A percentile compares a stretch with the other conserved stretches of the same genome.
phyloP scores from a whole-genome alignment of 202 grass and related monocot species.

The Musa balbisiana region DNA sequence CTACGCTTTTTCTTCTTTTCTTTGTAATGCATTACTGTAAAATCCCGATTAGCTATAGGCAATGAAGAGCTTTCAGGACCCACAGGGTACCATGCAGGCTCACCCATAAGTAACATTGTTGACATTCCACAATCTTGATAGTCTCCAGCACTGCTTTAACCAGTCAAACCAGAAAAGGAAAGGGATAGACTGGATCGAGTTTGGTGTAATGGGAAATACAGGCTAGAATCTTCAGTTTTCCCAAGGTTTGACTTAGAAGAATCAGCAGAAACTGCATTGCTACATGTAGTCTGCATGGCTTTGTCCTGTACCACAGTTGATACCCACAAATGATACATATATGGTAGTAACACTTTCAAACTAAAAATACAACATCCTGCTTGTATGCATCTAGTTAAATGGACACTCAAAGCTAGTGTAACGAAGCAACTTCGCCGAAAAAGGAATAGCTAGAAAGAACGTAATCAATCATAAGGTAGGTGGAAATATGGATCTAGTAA shows the following conservation, averaged over 20 bases:
- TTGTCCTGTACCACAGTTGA: constrained; percentile 44
- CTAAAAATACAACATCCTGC: neutral
- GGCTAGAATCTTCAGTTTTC: constrained; percentile 53
- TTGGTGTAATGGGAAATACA: constrained; percentile 48
- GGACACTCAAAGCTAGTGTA: neutral
- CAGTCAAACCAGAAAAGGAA: constrained; percentile 86
- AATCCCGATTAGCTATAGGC: constrained; percentile 53
- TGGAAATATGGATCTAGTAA: too few relatives aligned
- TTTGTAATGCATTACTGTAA: constrained; percentile 70
- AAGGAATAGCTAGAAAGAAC: too few relatives aligned
- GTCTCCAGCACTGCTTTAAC: constrained; percentile 73
- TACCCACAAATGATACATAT: constrained; percentile 11
- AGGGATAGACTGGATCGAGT: constrained; percentile 56
- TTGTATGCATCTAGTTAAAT: too few relatives aligned
- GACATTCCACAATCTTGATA: constrained; percentile 81
- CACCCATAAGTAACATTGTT: constrained; percentile 61
- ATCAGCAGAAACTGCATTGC: constrained; percentile 48
- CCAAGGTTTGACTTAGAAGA: constrained; percentile 53
- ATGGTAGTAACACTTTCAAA: neutral
- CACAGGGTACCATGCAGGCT: constrained; percentile 58
- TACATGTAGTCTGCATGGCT: constrained; percentile 24
- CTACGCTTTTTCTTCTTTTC: constrained; percentile 92
- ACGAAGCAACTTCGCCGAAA: neutral
- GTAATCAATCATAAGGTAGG: too few relatives aligned
- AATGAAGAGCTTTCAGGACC: constrained; percentile 42